Percentiles rank a stretch among this genome's conserved stretches.
Conservation (phyloP, 352 stramenopile species). For the Globisporangium orthogonon region DNA sequence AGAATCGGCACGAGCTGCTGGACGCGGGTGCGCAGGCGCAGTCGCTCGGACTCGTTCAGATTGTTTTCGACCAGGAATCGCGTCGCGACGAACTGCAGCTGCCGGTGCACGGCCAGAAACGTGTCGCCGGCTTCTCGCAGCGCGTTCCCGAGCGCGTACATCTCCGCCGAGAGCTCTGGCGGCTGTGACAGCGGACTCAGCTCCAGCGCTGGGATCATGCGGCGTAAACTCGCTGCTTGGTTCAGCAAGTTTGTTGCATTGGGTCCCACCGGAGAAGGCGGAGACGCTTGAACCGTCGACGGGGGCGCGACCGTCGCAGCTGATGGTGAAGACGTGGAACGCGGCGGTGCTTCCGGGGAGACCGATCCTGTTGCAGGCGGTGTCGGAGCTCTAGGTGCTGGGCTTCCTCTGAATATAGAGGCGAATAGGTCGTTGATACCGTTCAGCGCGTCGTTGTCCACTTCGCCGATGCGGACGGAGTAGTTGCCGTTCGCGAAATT, state of each 20-base stretch:
- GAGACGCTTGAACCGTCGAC: not conserved
- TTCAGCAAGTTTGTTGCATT: constrained; percentile 12
- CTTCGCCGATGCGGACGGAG: constrained; percentile 8
- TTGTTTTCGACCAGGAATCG: constrained; percentile 20
- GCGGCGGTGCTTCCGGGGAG: not conserved
- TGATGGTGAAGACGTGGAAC: not conserved
- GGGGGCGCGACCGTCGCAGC: not conserved
- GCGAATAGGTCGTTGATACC: constrained; percentile 13
- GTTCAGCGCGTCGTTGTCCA: constrained; percentile 5
- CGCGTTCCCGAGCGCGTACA: constrained; percentile 25
- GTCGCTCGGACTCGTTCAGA: constrained; percentile 16
- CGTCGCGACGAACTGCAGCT: constrained; percentile 23
- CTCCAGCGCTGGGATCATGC: constrained; percentile 21
- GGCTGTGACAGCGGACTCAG: constrained; percentile 17
- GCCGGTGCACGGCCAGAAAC: constrained; percentile 28
- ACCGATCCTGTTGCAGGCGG: not conserved
- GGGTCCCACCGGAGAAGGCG: not conserved
- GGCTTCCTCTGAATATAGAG: constrained; percentile 12
- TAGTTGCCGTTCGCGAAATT: not conserved
- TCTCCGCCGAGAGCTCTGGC: constrained; percentile 14
- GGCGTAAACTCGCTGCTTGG: constrained; percentile 17
- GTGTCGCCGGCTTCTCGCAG: constrained; percentile 24
- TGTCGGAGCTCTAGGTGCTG: too few relatives aligned
- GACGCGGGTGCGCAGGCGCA: constrained; percentile 17
- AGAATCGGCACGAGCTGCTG: constrained; percentile 20